Evolutionary conservation across 768 basidiomycete genomes (phyloP).

Genomic region (Termitomyces bulborhizus): DNA sequence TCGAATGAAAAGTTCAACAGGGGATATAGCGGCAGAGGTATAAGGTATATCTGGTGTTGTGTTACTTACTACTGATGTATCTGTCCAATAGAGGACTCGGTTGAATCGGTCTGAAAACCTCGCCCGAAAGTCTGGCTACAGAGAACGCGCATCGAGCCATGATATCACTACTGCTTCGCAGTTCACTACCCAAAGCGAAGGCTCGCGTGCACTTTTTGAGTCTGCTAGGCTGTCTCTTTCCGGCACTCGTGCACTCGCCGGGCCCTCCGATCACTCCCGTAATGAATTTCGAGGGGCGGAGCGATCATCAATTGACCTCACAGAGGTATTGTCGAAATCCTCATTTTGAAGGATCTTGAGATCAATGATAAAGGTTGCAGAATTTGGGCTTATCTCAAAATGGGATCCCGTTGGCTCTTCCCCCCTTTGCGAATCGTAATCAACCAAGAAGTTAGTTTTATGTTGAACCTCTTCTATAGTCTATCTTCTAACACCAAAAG

Average conservation of each 20-base stretch:
- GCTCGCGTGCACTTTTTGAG: background rate
- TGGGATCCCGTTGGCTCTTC: background rate
- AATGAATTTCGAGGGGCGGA: background rate
- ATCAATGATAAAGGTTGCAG: background rate
- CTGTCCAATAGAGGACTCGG: background rate
- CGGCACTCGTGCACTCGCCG: background rate
- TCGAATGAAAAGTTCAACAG: conserved; percentile 1
- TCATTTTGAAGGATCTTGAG: background rate
- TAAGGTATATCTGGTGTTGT: background rate
- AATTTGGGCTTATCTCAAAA: background rate
- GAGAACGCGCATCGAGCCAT: background rate
- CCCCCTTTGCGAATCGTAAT: background rate
- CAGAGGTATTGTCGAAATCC: background rate
- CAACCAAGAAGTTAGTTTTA: conserved; percentile 9
- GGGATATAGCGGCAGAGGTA: background rate
- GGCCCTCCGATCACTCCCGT: background rate
- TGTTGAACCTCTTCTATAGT: background rate
- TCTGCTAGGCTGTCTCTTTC: background rate
- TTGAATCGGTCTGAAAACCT: background rate
- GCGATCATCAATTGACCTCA: background rate
- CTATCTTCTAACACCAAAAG: background rate
- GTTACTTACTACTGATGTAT: background rate
- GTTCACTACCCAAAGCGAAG: background rate
- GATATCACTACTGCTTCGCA: background rate
- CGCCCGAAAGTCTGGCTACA: background rate